phyloP scores from a whole-genome alignment of 371 early-diverging fungal species.

The Haplosporangium sp. region DNA sequence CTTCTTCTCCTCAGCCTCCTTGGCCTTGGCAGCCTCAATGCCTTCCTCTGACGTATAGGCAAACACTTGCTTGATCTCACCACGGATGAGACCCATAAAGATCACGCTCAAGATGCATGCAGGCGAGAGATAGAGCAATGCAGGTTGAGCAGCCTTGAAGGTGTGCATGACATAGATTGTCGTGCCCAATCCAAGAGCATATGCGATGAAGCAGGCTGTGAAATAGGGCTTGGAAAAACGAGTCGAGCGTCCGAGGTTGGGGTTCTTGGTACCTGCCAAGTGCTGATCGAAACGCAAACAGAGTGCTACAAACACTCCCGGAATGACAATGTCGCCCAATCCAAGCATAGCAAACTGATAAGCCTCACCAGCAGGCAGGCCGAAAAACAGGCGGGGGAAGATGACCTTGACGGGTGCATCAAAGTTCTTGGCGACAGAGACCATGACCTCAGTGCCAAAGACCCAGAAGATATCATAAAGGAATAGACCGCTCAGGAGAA shows the following conservation, averaged over 20 bases:
- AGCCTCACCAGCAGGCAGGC: slow-evolving; percentile 55
- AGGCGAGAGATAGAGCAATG: slow-evolving; percentile 95
- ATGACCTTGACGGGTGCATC: slow-evolving; percentile 97
- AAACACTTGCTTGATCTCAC: slow-evolving; percentile 86
- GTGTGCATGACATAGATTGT: slow-evolving; percentile 95
- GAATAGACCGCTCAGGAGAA: slow-evolving; percentile 91
- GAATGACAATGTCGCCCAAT: slow-evolving; percentile 97
- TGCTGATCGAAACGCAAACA: slow-evolving; percentile 90
- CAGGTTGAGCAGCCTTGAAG: slow-evolving; percentile 98
- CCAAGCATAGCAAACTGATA: slow-evolving; percentile 94
- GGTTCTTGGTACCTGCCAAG: slow-evolving; percentile 57
- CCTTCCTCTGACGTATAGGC: slow-evolving; percentile 78
- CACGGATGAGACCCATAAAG: slow-evolving; percentile 81
- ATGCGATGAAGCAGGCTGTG: slow-evolving; percentile 80
- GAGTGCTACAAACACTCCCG: slow-evolving; percentile 95
- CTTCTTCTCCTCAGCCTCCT: slow-evolving; percentile 62
- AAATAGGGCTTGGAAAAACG: slow-evolving; percentile 91
- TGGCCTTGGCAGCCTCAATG: slow-evolving; percentile 61
- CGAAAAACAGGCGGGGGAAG: slow-evolving; percentile 85
- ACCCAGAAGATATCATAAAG: slow-evolving; percentile 99
- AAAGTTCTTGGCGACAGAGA: slow-evolving; percentile 95
- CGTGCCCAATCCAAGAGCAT: slow-evolving; percentile 85
- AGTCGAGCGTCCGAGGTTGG: slow-evolving; percentile 61
- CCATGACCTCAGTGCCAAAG: slow-evolving; percentile 99
- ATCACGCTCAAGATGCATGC: slow-evolving; percentile 92